A percentile compares a stretch with the other conserved stretches of the same genome.
phyloP scores from a whole-genome alignment of 805 yeast genomes.

The Metschnikowia gruessii region DNA sequence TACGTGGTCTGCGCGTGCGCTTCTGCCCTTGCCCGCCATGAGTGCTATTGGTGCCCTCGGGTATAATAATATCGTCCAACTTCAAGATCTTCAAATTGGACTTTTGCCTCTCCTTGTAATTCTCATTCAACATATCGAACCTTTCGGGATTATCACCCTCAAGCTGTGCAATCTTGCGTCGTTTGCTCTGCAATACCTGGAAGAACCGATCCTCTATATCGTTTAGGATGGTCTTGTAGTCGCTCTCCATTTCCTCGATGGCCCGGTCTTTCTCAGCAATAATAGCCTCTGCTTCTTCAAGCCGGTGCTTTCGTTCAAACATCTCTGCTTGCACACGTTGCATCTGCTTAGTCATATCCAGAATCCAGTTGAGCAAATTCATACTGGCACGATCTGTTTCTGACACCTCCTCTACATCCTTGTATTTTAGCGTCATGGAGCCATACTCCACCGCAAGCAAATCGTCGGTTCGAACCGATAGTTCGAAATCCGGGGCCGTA shows the following conservation, averaged over 20 bases:
- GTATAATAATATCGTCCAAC: constrained; percentile 17
- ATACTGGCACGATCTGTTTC: constrained; percentile 3
- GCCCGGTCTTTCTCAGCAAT: constrained; percentile 11
- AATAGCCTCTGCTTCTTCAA: constrained; percentile 1
- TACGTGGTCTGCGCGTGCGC: background rate
- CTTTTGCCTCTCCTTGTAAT: constrained; percentile 13
- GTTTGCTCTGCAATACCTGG: constrained; percentile 18
- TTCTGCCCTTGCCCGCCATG: constrained; percentile 5
- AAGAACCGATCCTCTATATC: constrained; percentile 21
- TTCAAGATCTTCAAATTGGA: constrained; percentile 17
- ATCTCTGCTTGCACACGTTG: constrained; percentile 4
- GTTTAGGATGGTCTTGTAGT: constrained; percentile 15
- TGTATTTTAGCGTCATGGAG: constrained; percentile 5
- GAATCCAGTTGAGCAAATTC: constrained; percentile 20
- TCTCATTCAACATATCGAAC: constrained; percentile 13
- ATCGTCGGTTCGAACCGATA: constrained; percentile 12
- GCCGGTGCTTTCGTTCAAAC: background rate
- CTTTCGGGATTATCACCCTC: constrained; percentile 10
- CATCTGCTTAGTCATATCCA: constrained; percentile 8
- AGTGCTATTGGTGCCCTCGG: constrained; percentile 9
- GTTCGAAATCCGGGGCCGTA: constrained; percentile 13
- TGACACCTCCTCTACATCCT: constrained; percentile 10
- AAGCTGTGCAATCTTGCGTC: constrained; percentile 14
- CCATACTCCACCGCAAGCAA: constrained; percentile 15
- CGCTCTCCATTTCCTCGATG: constrained; percentile 15